Evolutionary conservation across 805 yeast species (phyloP).

Genomic region (Teunomyces pallodes): DNA sequence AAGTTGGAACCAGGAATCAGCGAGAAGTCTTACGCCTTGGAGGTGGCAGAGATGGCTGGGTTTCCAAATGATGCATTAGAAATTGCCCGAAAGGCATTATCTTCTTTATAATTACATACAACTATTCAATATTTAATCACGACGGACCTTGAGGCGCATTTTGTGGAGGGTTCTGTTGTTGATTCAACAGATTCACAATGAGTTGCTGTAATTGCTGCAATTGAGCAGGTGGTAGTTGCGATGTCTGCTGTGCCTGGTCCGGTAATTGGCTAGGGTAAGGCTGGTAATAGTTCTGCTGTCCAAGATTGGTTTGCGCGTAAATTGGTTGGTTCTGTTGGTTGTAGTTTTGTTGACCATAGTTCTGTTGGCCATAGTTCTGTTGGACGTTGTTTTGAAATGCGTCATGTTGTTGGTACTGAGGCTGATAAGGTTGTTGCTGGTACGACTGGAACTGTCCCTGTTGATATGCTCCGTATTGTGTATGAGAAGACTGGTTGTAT

Average conservation of each 20-base stretch:
- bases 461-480: neutral
- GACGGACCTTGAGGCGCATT: neutral
- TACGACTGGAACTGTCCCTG: neutral
- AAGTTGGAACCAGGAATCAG: conserved; percentile 65
- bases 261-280: conserved; percentile 9
- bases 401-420: neutral
- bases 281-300: conserved; percentile 8
- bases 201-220: conserved; percentile 24
- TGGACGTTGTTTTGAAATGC: neutral
- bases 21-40: conserved; percentile 69
- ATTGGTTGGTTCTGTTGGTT: conserved; percentile 4
- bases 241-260: conserved; percentile 5
- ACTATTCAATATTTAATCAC: neutral
- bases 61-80: conserved; percentile 61
- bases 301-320: conserved; percentile 1
- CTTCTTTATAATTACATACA: neutral
- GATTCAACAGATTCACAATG: conserved; percentile 18
- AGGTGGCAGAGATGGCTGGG: conserved; percentile 76
- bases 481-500: conserved; percentile 2
- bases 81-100: conserved; percentile 44
- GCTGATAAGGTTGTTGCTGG: conserved; percentile 8
- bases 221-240: conserved; percentile 19
- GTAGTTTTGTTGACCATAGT: neutral
- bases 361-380: neutral
- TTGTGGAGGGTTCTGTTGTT: conserved; percentile 9